Evolutionary conservation across 2,329 filamentous ascomycete genomes (phyloP), one percentile per base, ranked within the genome.

Genomic region (Diaporthe ampelina): DNA sequence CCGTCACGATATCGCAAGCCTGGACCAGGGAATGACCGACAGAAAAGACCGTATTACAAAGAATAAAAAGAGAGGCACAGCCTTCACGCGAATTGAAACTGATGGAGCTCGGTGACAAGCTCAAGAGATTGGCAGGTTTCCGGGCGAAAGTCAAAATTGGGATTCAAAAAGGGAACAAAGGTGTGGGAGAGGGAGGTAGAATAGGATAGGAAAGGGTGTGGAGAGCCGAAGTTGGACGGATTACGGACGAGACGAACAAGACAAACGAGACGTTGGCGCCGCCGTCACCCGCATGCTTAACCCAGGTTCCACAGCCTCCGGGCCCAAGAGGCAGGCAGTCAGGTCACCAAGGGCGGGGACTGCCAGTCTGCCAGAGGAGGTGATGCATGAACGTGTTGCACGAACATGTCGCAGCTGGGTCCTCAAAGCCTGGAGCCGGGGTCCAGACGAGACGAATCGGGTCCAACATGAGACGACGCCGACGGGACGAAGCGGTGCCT

Each of bases 21-120:
- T 50, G 32, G 37, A 61, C 26, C n/a, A 19, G 26, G 19, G 58
- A 65, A 48, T 32, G 57, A 63, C 32, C 26, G 29, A 68, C 71
- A 73, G 50, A 35, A 69, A 35, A 65, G 57, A 57, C 21, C 13
- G 67, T 63, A 74, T 65, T 24, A 57, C 69, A 72, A 58, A 52
- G 56, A 50, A 37, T 32, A 43, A 57, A 70, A 70, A 26, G 40
- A 50, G 61, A 74, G 73, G 73, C 73, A 72, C 73, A 74, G 73
- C 73, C 73, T 72, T 65, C 48, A 57, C n/a, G 54, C 43, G 59
- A 67, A 73, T 68, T 68, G 63, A 40, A 68, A 68, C 48, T 40
- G 52, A 40, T 54, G 45, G 32, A 54, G 63, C 32, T 54, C 48
- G 63, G 63, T 54, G 32, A 54, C 63, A 68, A 54, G 48, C 48